These are phyloP conservation scores for Rhypophila decipiens DNA, from an alignment of 495 filamentous ascomycete species.

Conservation along the genomic window DNA sequence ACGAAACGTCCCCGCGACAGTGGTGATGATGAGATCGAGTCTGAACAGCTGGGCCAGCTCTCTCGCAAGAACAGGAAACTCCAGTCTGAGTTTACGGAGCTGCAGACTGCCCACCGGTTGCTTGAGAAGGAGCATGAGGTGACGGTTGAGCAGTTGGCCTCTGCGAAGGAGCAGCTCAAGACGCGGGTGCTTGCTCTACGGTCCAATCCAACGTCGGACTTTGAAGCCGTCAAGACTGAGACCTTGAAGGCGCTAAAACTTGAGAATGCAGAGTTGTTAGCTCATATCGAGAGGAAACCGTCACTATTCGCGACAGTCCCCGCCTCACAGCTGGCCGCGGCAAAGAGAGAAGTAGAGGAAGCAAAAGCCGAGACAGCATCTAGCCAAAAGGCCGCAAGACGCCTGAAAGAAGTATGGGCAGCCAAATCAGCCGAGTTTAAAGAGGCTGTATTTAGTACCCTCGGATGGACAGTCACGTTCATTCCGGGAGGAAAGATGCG, in stretches of 20 bases:
- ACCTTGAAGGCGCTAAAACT: constrained; percentile 69
- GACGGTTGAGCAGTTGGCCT: constrained; percentile 59
- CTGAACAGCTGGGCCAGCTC: constrained; percentile 75
- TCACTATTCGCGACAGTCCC: constrained; percentile 55
- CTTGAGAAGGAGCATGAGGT: constrained; percentile 72
- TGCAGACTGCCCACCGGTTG: constrained; percentile 58
- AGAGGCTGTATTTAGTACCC: constrained; percentile 77
- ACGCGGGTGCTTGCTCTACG: constrained; percentile 83
- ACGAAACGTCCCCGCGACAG: constrained; percentile 51
- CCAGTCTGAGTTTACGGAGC: constrained; percentile 66
- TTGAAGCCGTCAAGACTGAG: constrained; percentile 70
- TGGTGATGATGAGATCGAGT: constrained; percentile 54
- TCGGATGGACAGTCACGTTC: constrained; percentile 92
- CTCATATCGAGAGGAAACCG: constrained; percentile 57
- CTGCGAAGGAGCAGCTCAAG: constrained; percentile 64
- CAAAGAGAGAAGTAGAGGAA: constrained; percentile 64
- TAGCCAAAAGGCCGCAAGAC: constrained; percentile 74
- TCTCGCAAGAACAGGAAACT: constrained; percentile 77
- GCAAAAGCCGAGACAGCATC: constrained; percentile 68
- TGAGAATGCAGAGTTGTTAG: constrained; percentile 78
- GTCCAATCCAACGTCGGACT: constrained; percentile 80
- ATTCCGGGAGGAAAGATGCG: constrained; percentile 87
- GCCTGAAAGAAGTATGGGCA: constrained; percentile 84
- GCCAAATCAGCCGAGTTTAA: constrained; percentile 88
- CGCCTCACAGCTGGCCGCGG: constrained; percentile 64